These are phyloP conservation scores for Suhomyces tanzawaensis DNA, from an alignment of 805 yeast species.

Conservation along the genomic window DNA sequence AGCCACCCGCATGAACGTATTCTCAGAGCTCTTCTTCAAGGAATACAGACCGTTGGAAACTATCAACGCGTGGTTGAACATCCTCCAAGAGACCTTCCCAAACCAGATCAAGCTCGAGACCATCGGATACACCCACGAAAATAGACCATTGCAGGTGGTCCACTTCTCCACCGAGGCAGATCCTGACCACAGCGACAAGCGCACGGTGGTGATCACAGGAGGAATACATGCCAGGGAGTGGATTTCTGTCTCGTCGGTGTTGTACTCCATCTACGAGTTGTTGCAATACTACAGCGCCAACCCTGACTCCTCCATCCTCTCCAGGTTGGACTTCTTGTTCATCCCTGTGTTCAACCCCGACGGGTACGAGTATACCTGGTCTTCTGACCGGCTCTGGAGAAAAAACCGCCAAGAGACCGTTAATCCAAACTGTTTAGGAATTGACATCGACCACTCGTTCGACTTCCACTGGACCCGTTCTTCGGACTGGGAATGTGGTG, in stretches of 20 bases:
- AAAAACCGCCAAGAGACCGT: slow-evolving; percentile 77
- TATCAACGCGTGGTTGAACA: slow-evolving; percentile 69
- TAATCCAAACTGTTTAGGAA: slow-evolving; percentile 68
- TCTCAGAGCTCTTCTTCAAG: slow-evolving; percentile 60
- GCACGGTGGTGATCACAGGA: slow-evolving; percentile 73
- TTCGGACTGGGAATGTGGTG: slow-evolving; percentile 72
- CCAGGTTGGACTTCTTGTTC: slow-evolving; percentile 66
- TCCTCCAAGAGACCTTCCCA: slow-evolving; percentile 61
- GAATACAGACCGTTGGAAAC: slow-evolving; percentile 67
- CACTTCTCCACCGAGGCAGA: slow-evolving; percentile 51
- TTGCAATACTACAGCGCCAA: slow-evolving; percentile 28
- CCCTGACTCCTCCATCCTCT: slow-evolving; percentile 43
- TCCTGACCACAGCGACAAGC: slow-evolving; percentile 36
- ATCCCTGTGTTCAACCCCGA: slow-evolving; percentile 89
- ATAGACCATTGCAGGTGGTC: slow-evolving; percentile 64
- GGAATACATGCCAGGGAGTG: slow-evolving; percentile 92
- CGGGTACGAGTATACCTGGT: slow-evolving; percentile 86
- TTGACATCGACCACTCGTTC: slow-evolving; percentile 84
- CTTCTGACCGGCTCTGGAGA: slow-evolving; percentile 77
- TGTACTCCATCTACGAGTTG: slow-evolving; percentile 48
- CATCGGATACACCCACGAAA: slow-evolving; percentile 76
- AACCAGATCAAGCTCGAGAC: slow-evolving; percentile 58
- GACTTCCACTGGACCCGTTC: slow-evolving; percentile 68
- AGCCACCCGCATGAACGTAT: slow-evolving; percentile 12
- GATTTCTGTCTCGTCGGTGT: slow-evolving; percentile 71